A percentile compares a stretch with the other conserved stretches of the same genome.
These are phyloP conservation scores for Phialocephala sp. DNA, from an alignment of 2,329 filamentous ascomycete species.

Conservation along the genomic window DNA sequence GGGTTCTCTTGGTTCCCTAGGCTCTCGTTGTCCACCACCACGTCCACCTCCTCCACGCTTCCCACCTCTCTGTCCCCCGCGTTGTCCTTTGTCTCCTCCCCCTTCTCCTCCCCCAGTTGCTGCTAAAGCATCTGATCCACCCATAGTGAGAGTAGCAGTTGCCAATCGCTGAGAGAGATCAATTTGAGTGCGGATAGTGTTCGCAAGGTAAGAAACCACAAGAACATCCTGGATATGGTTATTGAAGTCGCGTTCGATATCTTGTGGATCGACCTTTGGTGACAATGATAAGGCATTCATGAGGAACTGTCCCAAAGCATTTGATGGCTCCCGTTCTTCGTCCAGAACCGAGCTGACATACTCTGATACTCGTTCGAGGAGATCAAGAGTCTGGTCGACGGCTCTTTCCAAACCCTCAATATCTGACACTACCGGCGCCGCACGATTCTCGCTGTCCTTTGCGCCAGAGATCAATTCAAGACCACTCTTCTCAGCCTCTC, in stretches of 20 bases:
- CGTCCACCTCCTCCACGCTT: conserved; percentile 57
- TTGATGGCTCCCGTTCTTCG: conserved; percentile 88
- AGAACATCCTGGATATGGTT: conserved; percentile 99
- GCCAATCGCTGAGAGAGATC: conserved; percentile 95
- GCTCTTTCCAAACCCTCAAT: conserved; percentile 88
- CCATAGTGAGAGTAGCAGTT: conserved; percentile 70
- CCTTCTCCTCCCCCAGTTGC: conserved; percentile 50
- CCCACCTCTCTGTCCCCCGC: conserved; percentile 51
- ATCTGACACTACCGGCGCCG: conserved; percentile 78
- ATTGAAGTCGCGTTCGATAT: conserved; percentile 99
- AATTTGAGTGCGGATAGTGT: conserved; percentile 98
- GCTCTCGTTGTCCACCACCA: conserved; percentile 53
- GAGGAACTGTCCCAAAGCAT: conserved; percentile 90
- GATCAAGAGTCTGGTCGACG: conserved; percentile 83
- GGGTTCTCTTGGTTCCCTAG: conserved; percentile 57
- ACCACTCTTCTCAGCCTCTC: conserved; percentile 76
- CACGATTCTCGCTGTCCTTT: conserved; percentile 77
- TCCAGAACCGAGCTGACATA: conserved; percentile 95
- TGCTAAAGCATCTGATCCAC: conserved; percentile 51
- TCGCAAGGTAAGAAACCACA: conserved; percentile 96
- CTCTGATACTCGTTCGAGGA: conserved; percentile 88
- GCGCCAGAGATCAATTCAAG: conserved; percentile 86
- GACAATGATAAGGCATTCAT: conserved; percentile 92
- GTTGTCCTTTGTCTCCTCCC: conserved; percentile 53
- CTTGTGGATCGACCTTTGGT: conserved; percentile 88